Base-by-base conservation (phyloP, 202 grass and related monocot genomes). In the Zizania palustris region DNA sequence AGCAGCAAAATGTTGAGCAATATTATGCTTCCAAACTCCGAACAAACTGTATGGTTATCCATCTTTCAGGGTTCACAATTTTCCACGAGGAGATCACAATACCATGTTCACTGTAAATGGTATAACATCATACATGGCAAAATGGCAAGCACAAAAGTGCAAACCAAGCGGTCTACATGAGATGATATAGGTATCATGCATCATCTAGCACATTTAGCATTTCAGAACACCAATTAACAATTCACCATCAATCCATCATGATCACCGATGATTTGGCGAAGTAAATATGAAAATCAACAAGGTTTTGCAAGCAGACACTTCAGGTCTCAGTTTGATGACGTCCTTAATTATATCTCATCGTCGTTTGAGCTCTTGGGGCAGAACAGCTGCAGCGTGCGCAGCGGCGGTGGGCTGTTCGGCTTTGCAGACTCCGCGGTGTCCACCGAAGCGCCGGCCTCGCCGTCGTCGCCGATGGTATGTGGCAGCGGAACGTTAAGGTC, bases 331-430 rank as follows among this genome's bases (percentile, higher is more conserved):
- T 28, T 37, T 35, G 53, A 60, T 9, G 22, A 21, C 21, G 6
- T 51, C 48, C 39, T 28, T 28, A 28, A 28, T 21, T 65, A 65
- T n/a, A 58, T 71, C 1, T 28, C 28, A 0, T 68, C 73, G 0
- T 13, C 39, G 20, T 72, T 45, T 12, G 21, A 21, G 3, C 37
- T 42, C 41, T 65, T 28, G 14, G 49, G 4, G 4, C 14, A 53
- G n/a, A 78, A 73, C 51, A 87, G 9, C 8, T 51, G 48, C 50
- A 86, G 73, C 39, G 55, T 69, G 63, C 1, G 63, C 18, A 12
- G 70, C 16, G 28, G 28, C 28, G 28, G 58, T 40, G 41, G 6
- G 51, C 9, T 49, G 51, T 13, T 83, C 8, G 13, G 28, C 80
- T 51, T 9, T 50, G 12, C 5, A 61, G 58, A 41, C 19, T 79